Evolutionary conservation across 306 rosid genomes (phyloP), one percentile per base, ranked within the genome.

Genomic region (Malus asiatica): DNA sequence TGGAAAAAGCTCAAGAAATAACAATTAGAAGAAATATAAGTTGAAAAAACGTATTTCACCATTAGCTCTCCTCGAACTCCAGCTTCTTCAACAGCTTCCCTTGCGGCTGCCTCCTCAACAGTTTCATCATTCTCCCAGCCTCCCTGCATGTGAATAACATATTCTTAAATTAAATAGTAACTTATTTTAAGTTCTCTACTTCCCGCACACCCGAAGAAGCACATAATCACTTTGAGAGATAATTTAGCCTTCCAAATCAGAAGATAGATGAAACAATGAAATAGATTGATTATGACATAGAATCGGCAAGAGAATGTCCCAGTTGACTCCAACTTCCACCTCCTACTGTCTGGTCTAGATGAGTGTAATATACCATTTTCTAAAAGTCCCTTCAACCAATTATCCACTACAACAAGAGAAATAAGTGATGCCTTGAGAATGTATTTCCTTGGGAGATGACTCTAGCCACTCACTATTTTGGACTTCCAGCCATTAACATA

Each of bases 71-170:
- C 91, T 53, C 89, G 87, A 80, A 87, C 91, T 23, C 91, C 91
- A 58, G 91, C 89, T 80, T 85, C 91, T 80, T 87, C 91, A 23
- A 85, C 76, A 70, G 85, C 87, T 74, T 85, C 89, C 80, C 91
- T 82, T 40, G 78, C 77, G 7, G 87, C 91, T 27, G 89, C 89
- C 79, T 87, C 86, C 77, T 85, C 83, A 51, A 83, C 89, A 11
- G 89, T 87, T 72, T 85, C 91, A 66, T 87, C 87, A 71, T 87
- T 83, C 84, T 87, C 91, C 91, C 91, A 87, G 67, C 91, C 91
- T 66, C 91, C 91, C 91, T 87, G 23, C 35, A 48, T 78, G 8
- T 22, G 73, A 29, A 22, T 16, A 74, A 45, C 10, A 13, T 46
- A 30, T 72, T 72, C 32, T 35, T 51, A 48, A 48, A 71, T 0